Conservation (phyloP, 139 green algal species). For the Picochlorum sp. region DNA sequence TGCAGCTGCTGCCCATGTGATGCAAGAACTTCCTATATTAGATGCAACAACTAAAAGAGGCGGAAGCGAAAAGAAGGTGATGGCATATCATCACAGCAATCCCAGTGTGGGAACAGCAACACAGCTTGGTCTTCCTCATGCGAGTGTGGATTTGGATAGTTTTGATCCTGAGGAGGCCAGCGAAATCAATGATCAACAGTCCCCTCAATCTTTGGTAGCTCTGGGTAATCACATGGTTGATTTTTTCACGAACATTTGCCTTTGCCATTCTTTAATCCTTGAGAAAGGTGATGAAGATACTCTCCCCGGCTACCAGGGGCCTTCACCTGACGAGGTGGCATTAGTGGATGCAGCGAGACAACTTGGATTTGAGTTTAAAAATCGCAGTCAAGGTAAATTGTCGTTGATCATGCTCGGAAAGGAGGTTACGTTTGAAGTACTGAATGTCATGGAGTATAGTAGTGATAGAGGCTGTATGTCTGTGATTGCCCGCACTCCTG, state of each 20-base stretch:
- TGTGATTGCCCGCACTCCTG: constrained; percentile 45
- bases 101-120: constrained; percentile 7
- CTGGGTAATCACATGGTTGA: constrained; percentile 41
- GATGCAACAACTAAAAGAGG: constrained; percentile 17
- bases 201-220: neutral
- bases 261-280: constrained; percentile 57
- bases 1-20: constrained; percentile 7
- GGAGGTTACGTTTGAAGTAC: constrained; percentile 58
- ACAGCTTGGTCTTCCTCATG: neutral
- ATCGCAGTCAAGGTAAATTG: constrained; percentile 32
- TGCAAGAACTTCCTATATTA: constrained; percentile 17
- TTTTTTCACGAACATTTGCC: constrained; percentile 52
- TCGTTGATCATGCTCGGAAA: constrained; percentile 33
- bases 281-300: constrained; percentile 18
- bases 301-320: constrained; percentile 41
- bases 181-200: neutral
- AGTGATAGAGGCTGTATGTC: constrained; percentile 52
- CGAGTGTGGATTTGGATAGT: neutral
- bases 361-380: constrained; percentile 75
- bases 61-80: constrained; percentile 16
- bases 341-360: constrained; percentile 84
- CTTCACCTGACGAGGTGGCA: constrained; percentile 90
- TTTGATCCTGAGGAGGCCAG: neutral
- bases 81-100: constrained; percentile 21
- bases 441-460: constrained; percentile 92